A percentile compares a stretch with the other conserved stretches of the same genome.
Conservation (phyloP, 108 stramenopile genomes). For the Aureococcus anophagefferens region DNA sequence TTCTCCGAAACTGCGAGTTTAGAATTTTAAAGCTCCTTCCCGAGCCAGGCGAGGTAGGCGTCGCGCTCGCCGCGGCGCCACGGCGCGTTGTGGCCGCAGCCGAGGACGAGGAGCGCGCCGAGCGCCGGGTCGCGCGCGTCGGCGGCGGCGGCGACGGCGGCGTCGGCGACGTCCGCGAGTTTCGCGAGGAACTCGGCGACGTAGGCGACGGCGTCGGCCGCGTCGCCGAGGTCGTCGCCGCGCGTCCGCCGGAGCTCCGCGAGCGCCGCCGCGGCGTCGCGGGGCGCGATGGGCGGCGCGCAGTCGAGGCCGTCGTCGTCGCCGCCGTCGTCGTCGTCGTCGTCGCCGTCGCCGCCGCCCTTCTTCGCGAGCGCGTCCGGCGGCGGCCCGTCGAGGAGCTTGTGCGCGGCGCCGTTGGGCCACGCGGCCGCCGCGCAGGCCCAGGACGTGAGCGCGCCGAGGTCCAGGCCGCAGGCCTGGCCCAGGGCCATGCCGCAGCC, state of each 20-base stretch:
- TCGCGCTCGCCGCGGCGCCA: neutral
- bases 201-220: neutral
- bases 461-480: neutral
- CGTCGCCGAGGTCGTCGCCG: neutral
- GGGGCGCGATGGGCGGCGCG: neutral
- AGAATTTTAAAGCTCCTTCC: neutral
- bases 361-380: no score
- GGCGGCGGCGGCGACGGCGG: neutral
- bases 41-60: neutral
- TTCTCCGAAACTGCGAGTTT: no score
- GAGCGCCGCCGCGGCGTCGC: neutral
- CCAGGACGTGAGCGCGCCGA: neutral
- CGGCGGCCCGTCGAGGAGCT: neutral
- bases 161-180: neutral
- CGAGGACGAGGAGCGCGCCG: neutral
- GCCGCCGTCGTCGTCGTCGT: neutral
- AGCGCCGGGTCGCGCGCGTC: neutral
- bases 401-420: neutral
- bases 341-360: neutral
- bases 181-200: neutral
- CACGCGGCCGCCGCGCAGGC: neutral
- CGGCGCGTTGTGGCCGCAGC: neutral
- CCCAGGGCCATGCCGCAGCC: neutral
- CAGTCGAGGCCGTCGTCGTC: neutral
- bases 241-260: neutral